These are phyloP conservation scores for Hanseniaspora occidentalis DNA, from an alignment of 805 yeast genomes.

Conservation along the genomic window DNA sequence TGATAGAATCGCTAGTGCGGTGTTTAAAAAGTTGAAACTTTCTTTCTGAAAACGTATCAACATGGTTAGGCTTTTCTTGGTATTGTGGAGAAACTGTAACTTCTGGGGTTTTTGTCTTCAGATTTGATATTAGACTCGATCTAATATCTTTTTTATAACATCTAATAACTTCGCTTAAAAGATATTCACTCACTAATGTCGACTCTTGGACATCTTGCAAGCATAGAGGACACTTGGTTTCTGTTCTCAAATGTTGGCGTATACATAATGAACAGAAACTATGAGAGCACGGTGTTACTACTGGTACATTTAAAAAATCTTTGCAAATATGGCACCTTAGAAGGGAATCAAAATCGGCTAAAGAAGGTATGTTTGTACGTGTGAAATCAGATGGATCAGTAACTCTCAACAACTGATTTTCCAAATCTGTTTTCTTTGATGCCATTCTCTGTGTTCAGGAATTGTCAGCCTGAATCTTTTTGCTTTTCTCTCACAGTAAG, in stretches of 20 bases:
- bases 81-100: no score
- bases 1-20: not conserved
- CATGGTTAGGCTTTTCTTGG: slow-evolving; percentile 11
- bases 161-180: slow-evolving; percentile 57
- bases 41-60: slow-evolving; percentile 2
- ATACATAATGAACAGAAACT: slow-evolving; percentile 84
- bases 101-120: slow-evolving; percentile 12
- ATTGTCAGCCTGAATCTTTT: no score
- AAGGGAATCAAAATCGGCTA: slow-evolving; percentile 53
- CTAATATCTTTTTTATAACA: slow-evolving; percentile 35
- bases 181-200: slow-evolving; percentile 48
- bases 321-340: slow-evolving; percentile 82
- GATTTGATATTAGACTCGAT: slow-evolving; percentile 24
- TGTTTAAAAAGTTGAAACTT: no score
- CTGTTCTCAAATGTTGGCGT: slow-evolving; percentile 49
- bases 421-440: not conserved
- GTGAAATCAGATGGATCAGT: slow-evolving; percentile 70
- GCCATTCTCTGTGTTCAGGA: no score
- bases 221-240: slow-evolving; percentile 68
- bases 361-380: slow-evolving; percentile 37
- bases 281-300: slow-evolving; percentile 75
- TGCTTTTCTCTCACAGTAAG: no score
- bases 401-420: slow-evolving; percentile 11
- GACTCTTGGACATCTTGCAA: slow-evolving; percentile 58
- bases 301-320: slow-evolving; percentile 69